phyloP scores from a whole-genome alignment of 768 basidiomycete genomes.

The Lactarius quietus region DNA sequence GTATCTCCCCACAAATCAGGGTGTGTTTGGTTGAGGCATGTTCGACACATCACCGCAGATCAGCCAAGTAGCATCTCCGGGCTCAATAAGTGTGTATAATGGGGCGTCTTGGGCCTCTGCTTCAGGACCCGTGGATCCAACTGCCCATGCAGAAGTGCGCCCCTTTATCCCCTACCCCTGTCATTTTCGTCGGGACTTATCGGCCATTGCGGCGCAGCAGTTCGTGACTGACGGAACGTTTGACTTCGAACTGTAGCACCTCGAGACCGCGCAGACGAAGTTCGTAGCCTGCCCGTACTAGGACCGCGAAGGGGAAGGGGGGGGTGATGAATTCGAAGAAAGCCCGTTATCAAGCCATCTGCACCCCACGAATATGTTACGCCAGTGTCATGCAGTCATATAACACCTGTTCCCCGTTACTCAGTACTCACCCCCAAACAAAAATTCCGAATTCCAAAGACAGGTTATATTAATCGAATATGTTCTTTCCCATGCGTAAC shows the following conservation, averaged over 20 bases:
- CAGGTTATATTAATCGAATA: constrained; percentile 3
- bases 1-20: not conserved
- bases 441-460: not conserved
- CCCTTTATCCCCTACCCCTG: constrained; percentile 4
- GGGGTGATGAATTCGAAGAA: not conserved
- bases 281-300: not conserved
- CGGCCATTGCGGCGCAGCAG: not conserved
- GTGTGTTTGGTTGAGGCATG: not conserved
- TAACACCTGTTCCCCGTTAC: not conserved
- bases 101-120: not conserved
- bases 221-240: not conserved
- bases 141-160: not conserved
- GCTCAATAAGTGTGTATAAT: not conserved
- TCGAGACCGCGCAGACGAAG: not conserved
- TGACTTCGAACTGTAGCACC: not conserved
- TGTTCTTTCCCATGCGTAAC: not conserved
- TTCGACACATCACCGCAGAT: not conserved
- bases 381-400: not conserved
- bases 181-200: constrained; percentile 8
- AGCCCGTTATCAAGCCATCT: not conserved
- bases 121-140: not conserved
- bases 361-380: not conserved
- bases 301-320: not conserved
- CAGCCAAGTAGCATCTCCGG: not conserved
- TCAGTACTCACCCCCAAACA: not conserved